Evolutionary conservation across 2,329 filamentous ascomycete species (phyloP).

Genomic region (Diatrype stigma): DNA sequence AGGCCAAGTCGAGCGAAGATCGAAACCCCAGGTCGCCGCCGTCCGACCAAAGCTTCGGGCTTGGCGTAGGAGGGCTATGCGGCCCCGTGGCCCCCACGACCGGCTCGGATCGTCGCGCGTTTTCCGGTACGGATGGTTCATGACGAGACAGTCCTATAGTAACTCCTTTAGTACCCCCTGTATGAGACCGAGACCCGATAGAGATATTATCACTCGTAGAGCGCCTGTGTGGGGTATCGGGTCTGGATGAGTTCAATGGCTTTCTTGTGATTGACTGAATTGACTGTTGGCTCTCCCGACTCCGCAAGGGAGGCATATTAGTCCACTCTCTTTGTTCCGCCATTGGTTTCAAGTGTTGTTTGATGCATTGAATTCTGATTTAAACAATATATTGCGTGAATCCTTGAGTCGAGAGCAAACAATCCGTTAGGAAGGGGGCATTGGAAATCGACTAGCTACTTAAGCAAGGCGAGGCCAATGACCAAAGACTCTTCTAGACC

Average conservation of each 20-base stretch:
- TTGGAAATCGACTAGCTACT: not conserved
- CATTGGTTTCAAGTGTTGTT: not conserved
- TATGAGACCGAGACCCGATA: slow-evolving; percentile 7
- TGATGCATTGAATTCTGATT: too few species aligned
- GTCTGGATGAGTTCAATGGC: not conserved
- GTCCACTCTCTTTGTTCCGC: not conserved
- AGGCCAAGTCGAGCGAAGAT: slow-evolving; percentile 2
- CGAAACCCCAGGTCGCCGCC: slow-evolving; percentile 6
- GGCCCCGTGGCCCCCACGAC: slow-evolving; percentile 1
- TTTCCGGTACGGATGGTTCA: slow-evolving; percentile 6
- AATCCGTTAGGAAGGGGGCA: not conserved
- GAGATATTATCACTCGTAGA: slow-evolving; percentile 10
- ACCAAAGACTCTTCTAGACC: not conserved
- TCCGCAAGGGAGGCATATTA: not conserved
- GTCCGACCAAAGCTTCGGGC: slow-evolving; percentile 4
- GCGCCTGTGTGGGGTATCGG: slow-evolving; percentile 4
- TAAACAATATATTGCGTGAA: too few species aligned
- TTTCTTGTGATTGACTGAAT: slow-evolving; percentile 2
- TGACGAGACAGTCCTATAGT: not conserved
- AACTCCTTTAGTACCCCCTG: slow-evolving; percentile 2
- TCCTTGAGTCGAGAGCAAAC: not conserved
- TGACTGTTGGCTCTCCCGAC: not conserved
- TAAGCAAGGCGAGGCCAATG: not conserved
- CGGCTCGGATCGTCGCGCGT: slow-evolving; percentile 10
- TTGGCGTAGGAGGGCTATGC: not conserved